A percentile compares a stretch with the other conserved stretches of the same genome.
These are phyloP conservation scores for Pichia paraexigua DNA, from an alignment of 805 yeast genomes.

Conservation along the genomic window DNA sequence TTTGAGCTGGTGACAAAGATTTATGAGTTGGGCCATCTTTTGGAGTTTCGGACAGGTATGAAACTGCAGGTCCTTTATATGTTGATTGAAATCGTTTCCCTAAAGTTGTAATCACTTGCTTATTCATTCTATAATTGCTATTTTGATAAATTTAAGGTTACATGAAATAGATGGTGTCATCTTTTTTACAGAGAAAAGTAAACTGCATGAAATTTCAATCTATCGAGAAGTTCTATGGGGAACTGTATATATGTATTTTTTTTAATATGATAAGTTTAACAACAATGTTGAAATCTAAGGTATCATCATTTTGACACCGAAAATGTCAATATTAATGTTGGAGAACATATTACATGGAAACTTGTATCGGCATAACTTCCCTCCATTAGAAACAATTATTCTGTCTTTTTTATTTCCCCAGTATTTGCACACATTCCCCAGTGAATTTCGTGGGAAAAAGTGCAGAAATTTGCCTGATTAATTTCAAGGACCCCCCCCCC, in stretches of 20 bases:
- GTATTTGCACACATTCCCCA: background rate
- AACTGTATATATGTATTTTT: too few relatives aligned
- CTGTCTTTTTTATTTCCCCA: background rate
- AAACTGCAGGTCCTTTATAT: constrained; percentile 1
- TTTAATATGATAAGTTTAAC: too few relatives aligned
- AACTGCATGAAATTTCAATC: too few relatives aligned
- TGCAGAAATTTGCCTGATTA: too few relatives aligned
- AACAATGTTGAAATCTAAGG: too few relatives aligned
- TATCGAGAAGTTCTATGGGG: background rate
- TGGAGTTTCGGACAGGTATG: constrained; percentile 8
- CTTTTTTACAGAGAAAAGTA: too few relatives aligned
- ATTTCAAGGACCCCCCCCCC: background rate
- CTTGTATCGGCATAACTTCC: too few relatives aligned
- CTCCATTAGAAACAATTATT: too few relatives aligned
- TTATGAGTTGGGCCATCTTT: constrained; percentile 20
- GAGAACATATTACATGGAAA: too few relatives aligned
- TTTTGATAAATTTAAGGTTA: background rate
- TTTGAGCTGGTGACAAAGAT: constrained; percentile 41
- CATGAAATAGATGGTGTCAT: background rate
- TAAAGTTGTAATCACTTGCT: background rate
- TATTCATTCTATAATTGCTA: background rate
- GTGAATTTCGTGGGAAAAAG: background rate
- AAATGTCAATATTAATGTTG: too few relatives aligned
- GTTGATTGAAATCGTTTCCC: constrained; percentile 16
- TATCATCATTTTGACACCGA: too few relatives aligned